Percentiles rank a stretch among this genome's conserved stretches.
Evolutionary conservation across 2,329 filamentous ascomycete species (phyloP).

Genomic region (Biscogniauxia marginata): DNA sequence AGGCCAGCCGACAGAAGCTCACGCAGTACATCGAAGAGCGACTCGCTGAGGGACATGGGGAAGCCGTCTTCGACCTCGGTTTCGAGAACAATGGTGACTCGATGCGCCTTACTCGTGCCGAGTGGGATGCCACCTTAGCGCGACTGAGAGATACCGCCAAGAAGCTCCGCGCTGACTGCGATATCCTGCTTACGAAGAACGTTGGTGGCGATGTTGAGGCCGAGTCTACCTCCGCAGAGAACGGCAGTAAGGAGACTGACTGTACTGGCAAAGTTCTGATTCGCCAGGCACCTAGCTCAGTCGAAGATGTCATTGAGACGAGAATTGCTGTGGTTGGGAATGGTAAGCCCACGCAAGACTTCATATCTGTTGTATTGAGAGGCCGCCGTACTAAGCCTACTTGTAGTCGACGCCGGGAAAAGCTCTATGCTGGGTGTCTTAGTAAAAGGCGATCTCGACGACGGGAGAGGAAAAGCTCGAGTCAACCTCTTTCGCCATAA

Average conservation of each 20-base stretch:
- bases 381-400: conserved; percentile 11
- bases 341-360: conserved; percentile 47
- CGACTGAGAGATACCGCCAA: conserved; percentile 66
- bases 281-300: conserved; percentile 67
- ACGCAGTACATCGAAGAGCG: conserved; percentile 64
- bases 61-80: conserved; percentile 88
- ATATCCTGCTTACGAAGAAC: conserved; percentile 85
- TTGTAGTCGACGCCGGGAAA: conserved; percentile 88
- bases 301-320: conserved; percentile 92
- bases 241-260: conserved; percentile 65
- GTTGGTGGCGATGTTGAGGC: conserved; percentile 77
- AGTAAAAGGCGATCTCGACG: conserved; percentile 92
- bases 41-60: conserved; percentile 80
- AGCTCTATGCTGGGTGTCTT: conserved; percentile 94
- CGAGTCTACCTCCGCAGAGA: conserved; percentile 44
- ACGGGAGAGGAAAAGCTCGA: conserved; percentile 88
- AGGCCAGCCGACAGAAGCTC: conserved; percentile 62
- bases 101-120: conserved; percentile 70
- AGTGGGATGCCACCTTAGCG: conserved; percentile 73
- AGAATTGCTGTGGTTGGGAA: conserved; percentile 96
- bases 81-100: conserved; percentile 86
- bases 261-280: conserved; percentile 86
- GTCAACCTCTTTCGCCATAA: conserved; percentile 97
- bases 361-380: conserved; percentile 4
- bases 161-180: conserved; percentile 68